These are phyloP conservation scores for Coemansia reversa DNA, from an alignment of 192 early-diverging fungal genomes.

Conservation along the genomic window DNA sequence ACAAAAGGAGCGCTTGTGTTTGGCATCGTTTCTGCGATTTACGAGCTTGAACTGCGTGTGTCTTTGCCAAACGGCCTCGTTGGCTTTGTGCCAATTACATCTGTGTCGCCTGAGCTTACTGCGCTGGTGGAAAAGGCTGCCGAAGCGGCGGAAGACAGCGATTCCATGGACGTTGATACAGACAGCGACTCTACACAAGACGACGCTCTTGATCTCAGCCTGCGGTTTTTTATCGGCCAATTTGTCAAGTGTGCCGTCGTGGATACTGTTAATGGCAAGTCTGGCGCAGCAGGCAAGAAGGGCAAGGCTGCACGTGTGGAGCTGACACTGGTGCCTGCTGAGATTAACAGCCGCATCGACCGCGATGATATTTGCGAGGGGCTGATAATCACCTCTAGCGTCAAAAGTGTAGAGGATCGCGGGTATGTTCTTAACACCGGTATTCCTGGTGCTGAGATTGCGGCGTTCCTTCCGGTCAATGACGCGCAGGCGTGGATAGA, in stretches of 20 bases:
- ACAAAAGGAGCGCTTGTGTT: constrained; percentile 72
- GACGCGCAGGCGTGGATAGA: constrained; percentile 65
- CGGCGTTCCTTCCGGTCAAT: constrained; percentile 74
- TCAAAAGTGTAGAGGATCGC: constrained; percentile 89
- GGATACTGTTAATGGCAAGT: constrained; percentile 49
- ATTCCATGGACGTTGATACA: constrained; percentile 40
- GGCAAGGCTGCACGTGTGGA: constrained; percentile 55
- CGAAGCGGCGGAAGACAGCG: constrained; percentile 58
- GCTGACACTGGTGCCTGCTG: constrained; percentile 74
- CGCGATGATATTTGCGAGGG: constrained; percentile 68
- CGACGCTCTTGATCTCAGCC: constrained; percentile 65
- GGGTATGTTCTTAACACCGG: constrained; percentile 85
- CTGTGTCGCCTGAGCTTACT: constrained; percentile 76
- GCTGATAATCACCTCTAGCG: constrained; percentile 65
- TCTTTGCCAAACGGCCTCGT: constrained; percentile 82
- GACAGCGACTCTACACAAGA: constrained; percentile 32
- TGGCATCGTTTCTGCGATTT: constrained; percentile 77
- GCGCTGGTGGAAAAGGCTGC: constrained; percentile 68
- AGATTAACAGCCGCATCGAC: constrained; percentile 72
- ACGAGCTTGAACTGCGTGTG: constrained; percentile 77
- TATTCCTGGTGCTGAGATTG: constrained; percentile 54
- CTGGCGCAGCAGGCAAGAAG: constrained; percentile 45
- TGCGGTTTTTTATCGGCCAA: constrained; percentile 80
- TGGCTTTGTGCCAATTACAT: constrained; percentile 83
- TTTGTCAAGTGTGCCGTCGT: constrained; percentile 73